Conservation (phyloP, 1,284 basidiomycete genomes). For the Sporisorium sorghi region DNA sequence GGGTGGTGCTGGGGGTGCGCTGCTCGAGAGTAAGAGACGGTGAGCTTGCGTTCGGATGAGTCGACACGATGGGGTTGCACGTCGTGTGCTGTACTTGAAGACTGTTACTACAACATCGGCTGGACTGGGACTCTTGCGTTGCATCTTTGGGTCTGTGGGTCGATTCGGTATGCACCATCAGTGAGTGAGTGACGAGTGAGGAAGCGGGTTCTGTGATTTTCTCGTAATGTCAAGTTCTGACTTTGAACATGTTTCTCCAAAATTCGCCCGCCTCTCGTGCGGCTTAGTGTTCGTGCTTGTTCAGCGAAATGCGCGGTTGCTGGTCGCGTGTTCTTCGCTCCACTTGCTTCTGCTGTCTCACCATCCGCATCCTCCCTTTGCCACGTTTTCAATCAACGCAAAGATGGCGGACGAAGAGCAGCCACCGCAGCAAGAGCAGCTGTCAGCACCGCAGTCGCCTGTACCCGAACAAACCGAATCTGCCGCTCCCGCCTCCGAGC, state of each 20-base stretch:
- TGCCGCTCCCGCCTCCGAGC: not conserved
- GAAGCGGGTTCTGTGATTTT: too few relatives aligned
- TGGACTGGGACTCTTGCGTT: not conserved
- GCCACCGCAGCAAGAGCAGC: conserved; percentile 8
- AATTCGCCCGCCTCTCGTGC: conserved; percentile 23
- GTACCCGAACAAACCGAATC: not conserved
- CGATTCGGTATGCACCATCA: too few relatives aligned
- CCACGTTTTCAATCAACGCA: not conserved
- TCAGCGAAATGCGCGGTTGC: not conserved
- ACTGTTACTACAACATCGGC: not conserved
- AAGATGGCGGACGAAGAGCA: conserved; percentile 41
- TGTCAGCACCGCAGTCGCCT: conserved; percentile 16
- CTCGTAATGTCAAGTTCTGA: too few relatives aligned
- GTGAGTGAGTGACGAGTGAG: too few relatives aligned
- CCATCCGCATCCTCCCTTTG: not conserved
- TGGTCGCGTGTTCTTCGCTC: not conserved
- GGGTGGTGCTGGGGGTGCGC: conserved; percentile 36
- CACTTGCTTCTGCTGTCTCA: not conserved
- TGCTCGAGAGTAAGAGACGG: conserved; percentile 37
- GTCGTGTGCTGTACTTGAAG: not conserved
- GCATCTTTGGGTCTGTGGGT: too few relatives aligned
- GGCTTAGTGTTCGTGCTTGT: not conserved
- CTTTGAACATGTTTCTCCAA: too few relatives aligned
- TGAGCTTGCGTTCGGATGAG: conserved; percentile 3
- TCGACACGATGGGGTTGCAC: not conserved